Base-by-base conservation (phyloP, 345 rosid species). In the Gossypium longicalyx region DNA sequence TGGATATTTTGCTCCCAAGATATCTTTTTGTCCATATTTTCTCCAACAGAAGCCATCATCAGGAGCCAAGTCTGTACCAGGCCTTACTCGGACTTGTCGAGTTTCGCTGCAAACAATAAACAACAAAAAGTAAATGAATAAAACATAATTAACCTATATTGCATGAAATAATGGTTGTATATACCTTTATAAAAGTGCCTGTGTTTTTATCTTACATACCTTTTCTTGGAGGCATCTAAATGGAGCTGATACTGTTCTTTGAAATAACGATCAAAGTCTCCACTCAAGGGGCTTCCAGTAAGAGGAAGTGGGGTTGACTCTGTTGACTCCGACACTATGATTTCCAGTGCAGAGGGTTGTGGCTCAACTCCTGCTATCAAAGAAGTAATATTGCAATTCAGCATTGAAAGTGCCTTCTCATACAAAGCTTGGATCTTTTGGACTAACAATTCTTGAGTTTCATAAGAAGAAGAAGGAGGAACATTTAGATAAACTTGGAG, bases 31-130 rank as follows among this genome's bases (percentile, higher is more conserved):
- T 11, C 92, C 98, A 73, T 89, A 91, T 80, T 92, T 94, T 81
- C 98, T 90, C 98, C 98, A 91, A 51, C 89, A 82, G 58, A 86
- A 89, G 16, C 98, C 97, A 80, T 94, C 97, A 41, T 87, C 95
- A 53, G 91, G 95, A 8, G 87, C 91, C 63, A 84, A 66, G 48
- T 80, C 87, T 70, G 77, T 56, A 7, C 84, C 94, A 2, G 89
- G 90, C 70, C 51, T 51, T 47, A 92, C 86, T 74, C 77, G 72
- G 62, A 92, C 92, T 57, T 61, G 85, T 61, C 79, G 78, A 41
- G 83, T 83, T 81, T 81, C 90, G 78, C 92, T 91, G 77, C 83
- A 76, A 4, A 41, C 75, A 47, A 44, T 47, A 13, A 57, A 71
- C 19, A 51, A 5, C 0, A 5, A 12, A 52, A 12, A 3, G 19